Conservation (phyloP, 2,329 filamentous ascomycete genomes). For the Coleophoma crateriformis region DNA sequence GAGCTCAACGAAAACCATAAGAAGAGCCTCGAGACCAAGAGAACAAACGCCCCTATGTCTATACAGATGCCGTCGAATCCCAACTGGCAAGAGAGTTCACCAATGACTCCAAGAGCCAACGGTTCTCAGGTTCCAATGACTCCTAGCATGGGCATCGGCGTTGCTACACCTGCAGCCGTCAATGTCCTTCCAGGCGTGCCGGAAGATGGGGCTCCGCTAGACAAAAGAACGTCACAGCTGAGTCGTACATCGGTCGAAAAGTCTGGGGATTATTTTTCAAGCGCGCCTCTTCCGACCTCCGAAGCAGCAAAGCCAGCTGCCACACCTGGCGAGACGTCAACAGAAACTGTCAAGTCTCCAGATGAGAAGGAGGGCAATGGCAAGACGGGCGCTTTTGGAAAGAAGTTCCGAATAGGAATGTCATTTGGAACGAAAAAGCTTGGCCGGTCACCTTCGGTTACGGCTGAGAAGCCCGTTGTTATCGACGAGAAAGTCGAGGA, state of each 20-base stretch:
- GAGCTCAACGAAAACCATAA: slow-evolving; percentile 59
- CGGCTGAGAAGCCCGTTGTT: slow-evolving; percentile 65
- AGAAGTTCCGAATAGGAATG: slow-evolving; percentile 69
- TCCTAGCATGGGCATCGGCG: slow-evolving; percentile 71
- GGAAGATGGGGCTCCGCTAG: slow-evolving; percentile 43
- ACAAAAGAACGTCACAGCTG: slow-evolving; percentile 49
- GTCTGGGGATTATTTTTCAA: slow-evolving; percentile 71
- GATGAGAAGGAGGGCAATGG: slow-evolving; percentile 54
- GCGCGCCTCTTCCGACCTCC: slow-evolving; percentile 41
- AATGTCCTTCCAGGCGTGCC: slow-evolving; percentile 38
- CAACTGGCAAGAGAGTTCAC: slow-evolving; percentile 36
- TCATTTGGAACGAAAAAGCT: slow-evolving; percentile 83
- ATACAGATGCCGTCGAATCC: slow-evolving; percentile 49
- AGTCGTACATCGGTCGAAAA: slow-evolving; percentile 59
- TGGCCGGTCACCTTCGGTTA: slow-evolving; percentile 60
- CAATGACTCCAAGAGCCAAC: slow-evolving; percentile 58
- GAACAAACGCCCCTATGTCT: slow-evolving; percentile 53
- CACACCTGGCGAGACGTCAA: background rate
- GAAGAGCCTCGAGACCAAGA: slow-evolving; percentile 49
- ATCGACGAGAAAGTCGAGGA: slow-evolving; percentile 70
- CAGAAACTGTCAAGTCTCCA: slow-evolving; percentile 17
- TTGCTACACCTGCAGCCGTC: slow-evolving; percentile 58
- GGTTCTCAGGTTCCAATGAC: slow-evolving; percentile 59
- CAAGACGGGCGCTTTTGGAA: slow-evolving; percentile 57
- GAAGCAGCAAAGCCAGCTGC: slow-evolving; percentile 38